Conservation (phyloP, 495 filamentous ascomycete species). For the Penicillium diatomitis region DNA sequence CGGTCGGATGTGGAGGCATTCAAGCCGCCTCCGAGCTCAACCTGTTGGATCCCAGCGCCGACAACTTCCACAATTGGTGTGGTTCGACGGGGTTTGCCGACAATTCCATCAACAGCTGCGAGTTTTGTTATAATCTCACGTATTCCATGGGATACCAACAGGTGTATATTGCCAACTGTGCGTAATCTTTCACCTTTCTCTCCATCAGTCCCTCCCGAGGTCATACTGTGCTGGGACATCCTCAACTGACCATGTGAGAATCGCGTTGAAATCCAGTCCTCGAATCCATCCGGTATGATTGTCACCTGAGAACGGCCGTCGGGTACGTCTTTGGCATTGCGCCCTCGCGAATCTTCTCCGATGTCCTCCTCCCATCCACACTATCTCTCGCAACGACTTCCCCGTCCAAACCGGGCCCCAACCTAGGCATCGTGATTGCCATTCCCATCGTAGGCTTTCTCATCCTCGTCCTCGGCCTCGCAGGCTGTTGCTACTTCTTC, state of each 20-base stretch:
- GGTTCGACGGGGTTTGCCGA: slow-evolving; percentile 28
- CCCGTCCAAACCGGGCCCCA: slow-evolving; percentile 13
- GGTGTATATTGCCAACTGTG: slow-evolving; percentile 43
- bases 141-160: slow-evolving; percentile 4
- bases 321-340: slow-evolving; percentile 30
- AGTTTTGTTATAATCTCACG: slow-evolving; percentile 37
- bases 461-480: slow-evolving; percentile 17
- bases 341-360: slow-evolving; percentile 37
- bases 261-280: slow-evolving; percentile 26
- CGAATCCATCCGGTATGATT: slow-evolving; percentile 41
- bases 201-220: too few species aligned
- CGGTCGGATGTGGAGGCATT: slow-evolving; percentile 31
- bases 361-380: slow-evolving; percentile 30
- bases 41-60: slow-evolving; percentile 18
- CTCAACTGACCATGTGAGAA: background rate
- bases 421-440: slow-evolving; percentile 36
- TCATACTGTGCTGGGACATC: too few species aligned
- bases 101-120: slow-evolving; percentile 34
- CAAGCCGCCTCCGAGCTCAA: slow-evolving; percentile 25
- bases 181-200: slow-evolving; percentile 4
- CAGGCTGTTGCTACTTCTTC: slow-evolving; percentile 30
- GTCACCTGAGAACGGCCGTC: slow-evolving; percentile 30
- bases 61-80: slow-evolving; percentile 28
- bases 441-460: slow-evolving; percentile 38
- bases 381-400: slow-evolving; percentile 17